Conservation (phyloP, 768 basidiomycete genomes). For the Leccinum disarticulatum region DNA sequence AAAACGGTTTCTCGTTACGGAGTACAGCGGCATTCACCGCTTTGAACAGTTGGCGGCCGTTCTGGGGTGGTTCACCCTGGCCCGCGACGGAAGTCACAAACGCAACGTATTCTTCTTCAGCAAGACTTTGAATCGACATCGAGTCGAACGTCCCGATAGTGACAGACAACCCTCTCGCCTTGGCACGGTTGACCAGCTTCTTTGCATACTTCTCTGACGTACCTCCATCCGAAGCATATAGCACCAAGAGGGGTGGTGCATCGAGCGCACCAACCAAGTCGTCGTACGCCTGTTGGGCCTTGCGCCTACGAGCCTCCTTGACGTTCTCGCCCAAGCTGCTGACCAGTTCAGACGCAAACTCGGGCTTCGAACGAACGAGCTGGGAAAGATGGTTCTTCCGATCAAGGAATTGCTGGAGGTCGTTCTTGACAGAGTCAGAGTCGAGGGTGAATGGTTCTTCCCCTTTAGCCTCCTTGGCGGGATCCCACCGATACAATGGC, state of each 20-base stretch:
- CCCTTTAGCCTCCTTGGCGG: slow-evolving; percentile 70
- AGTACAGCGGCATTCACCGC: slow-evolving; percentile 64
- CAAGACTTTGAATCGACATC: slow-evolving; percentile 69
- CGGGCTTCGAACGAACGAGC: slow-evolving; percentile 77
- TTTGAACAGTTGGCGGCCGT: slow-evolving; percentile 89
- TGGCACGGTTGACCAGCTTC: slow-evolving; percentile 77
- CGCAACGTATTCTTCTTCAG: slow-evolving; percentile 71
- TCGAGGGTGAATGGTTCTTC: slow-evolving; percentile 91
- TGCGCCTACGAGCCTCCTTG: slow-evolving; percentile 77
- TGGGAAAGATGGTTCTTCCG: slow-evolving; percentile 96
- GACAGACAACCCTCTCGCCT: slow-evolving; percentile 78
- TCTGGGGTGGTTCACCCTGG: slow-evolving; percentile 97
- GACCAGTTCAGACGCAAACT: slow-evolving; percentile 80
- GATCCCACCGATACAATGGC: slow-evolving; percentile 99
- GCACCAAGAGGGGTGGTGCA: slow-evolving; percentile 81
- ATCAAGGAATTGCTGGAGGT: slow-evolving; percentile 91
- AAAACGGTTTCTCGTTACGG: slow-evolving; percentile 52
- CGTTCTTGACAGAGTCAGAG: slow-evolving; percentile 91
- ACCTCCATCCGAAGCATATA: slow-evolving; percentile 96
- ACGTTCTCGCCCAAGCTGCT: slow-evolving; percentile 82
- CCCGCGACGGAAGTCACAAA: slow-evolving; percentile 94
- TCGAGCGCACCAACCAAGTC: slow-evolving; percentile 82
- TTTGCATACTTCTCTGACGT: slow-evolving; percentile 96
- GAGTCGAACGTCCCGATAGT: slow-evolving; percentile 81
- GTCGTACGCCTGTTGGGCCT: slow-evolving; percentile 81